These are phyloP conservation scores for Phlebopus sp. DNA, from an alignment of 1,284 basidiomycete species.

Conservation along the genomic window DNA sequence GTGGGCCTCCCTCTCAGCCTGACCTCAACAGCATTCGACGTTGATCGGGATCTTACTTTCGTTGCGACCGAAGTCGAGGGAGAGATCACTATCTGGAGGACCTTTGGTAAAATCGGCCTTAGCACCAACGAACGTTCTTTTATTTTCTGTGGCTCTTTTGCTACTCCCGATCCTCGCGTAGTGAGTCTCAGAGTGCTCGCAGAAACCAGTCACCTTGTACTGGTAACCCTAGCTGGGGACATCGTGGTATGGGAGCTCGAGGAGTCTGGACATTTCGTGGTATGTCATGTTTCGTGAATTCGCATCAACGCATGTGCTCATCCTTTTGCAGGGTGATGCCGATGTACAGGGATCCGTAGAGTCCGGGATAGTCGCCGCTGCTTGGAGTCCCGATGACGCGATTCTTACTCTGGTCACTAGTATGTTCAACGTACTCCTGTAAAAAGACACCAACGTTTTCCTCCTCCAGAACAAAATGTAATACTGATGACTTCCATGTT, in stretches of 20 bases:
- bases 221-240: slow-evolving; percentile 74
- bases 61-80: slow-evolving; percentile 60
- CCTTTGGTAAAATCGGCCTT: slow-evolving; percentile 26
- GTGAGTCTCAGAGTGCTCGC: slow-evolving; percentile 63
- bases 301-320: neutral
- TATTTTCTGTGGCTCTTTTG: slow-evolving; percentile 30
- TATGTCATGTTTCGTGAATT: slow-evolving; percentile 24
- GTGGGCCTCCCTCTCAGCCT: slow-evolving; percentile 32
- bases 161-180: slow-evolving; percentile 39
- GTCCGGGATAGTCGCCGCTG: slow-evolving; percentile 76
- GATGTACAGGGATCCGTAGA: slow-evolving; percentile 88
- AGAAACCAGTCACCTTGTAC: slow-evolving; percentile 60
- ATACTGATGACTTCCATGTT: slow-evolving; percentile 89
- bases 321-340: slow-evolving; percentile 25
- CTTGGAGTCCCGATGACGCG: slow-evolving; percentile 92
- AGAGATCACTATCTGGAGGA: slow-evolving; percentile 59
- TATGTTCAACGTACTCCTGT: slow-evolving; percentile 27
- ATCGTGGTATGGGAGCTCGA: slow-evolving; percentile 67
- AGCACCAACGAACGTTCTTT: slow-evolving; percentile 16
- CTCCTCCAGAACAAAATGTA: slow-evolving; percentile 60
- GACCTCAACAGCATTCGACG: slow-evolving; percentile 57
- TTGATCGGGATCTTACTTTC: slow-evolving; percentile 65
- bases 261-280: slow-evolving; percentile 43
- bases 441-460: slow-evolving; percentile 3
- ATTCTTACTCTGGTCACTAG: slow-evolving; percentile 79